Evolutionary conservation across 148 eudicot species (phyloP).

Genomic region (Vaccinium macrocarpon): DNA sequence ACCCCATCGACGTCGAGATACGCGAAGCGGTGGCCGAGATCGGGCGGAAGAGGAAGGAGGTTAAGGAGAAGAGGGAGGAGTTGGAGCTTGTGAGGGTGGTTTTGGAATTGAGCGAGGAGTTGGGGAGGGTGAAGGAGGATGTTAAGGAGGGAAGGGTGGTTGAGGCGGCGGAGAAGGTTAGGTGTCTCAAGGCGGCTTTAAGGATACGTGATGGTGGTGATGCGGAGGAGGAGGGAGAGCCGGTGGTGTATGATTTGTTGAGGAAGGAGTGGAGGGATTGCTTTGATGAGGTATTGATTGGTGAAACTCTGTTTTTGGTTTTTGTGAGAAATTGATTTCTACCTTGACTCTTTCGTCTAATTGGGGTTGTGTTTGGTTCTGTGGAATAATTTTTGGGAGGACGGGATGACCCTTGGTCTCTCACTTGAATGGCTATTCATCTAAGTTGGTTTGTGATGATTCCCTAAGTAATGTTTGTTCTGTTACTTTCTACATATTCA

Average conservation of each 20-base stretch:
- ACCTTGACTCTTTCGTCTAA: neutral
- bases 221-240: conserved; percentile 40
- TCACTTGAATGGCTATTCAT: neutral
- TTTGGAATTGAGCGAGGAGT: conserved; percentile 36
- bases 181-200: conserved; percentile 55
- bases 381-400: neutral
- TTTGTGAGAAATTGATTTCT: neutral
- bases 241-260: conserved; percentile 60
- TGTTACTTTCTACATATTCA: too few relatives aligned
- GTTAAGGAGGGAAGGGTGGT: conserved; percentile 47
- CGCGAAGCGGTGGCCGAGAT: conserved; percentile 36
- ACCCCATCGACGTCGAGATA: conserved; percentile 38
- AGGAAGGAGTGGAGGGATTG: conserved; percentile 64
- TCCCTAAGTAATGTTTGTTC: neutral
- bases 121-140: conserved; percentile 39
- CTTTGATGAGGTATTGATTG: conserved; percentile 65
- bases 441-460: neutral
- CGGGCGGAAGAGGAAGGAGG: conserved; percentile 34
- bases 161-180: conserved; percentile 54
- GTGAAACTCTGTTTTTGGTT: conserved; percentile 4
- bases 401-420: neutral
- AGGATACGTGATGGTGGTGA: conserved; percentile 38
- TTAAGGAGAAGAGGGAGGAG: conserved; percentile 48
- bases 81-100: conserved; percentile 43
- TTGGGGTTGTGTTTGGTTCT: neutral